Conservation (phyloP, 106 monocot species). For the Apostasia shenzhenica region DNA sequence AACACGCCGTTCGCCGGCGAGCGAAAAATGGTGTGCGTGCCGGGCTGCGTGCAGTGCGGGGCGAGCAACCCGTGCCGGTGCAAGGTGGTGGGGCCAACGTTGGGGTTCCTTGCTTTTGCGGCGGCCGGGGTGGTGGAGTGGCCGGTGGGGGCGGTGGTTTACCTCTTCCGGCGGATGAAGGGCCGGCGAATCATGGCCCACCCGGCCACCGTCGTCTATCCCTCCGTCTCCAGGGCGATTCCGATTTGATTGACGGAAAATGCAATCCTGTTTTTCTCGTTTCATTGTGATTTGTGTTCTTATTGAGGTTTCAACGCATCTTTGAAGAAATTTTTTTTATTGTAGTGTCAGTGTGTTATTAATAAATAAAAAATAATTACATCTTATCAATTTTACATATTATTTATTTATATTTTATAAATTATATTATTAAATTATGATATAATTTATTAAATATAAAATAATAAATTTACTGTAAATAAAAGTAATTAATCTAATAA, state of each 20-base stretch:
- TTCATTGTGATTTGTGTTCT: neutral
- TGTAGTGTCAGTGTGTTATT: no score
- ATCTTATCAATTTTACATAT: no score
- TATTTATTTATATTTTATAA: no score
- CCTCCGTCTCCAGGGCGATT: conserved; percentile 44
- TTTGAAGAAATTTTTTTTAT: neutral
- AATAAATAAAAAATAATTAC: no score
- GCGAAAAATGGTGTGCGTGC: conserved; percentile 1
- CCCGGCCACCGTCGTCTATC: conserved; percentile 69
- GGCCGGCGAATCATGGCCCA: conserved; percentile 82
- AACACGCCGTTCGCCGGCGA: no score
- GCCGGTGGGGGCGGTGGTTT: conserved; percentile 76
- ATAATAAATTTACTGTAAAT: no score
- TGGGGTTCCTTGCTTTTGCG: conserved; percentile 62
- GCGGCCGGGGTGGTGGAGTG: conserved; percentile 59
- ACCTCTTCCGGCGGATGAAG: conserved; percentile 62
- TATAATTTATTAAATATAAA: no score
- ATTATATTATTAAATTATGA: no score
- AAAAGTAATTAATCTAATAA: no score
- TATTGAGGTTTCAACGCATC: neutral
- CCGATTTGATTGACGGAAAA: conserved; percentile 35
- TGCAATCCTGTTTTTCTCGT: neutral
- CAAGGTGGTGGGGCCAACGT: conserved; percentile 76
- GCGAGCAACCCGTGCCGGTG: conserved; percentile 86
- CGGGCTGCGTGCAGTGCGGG: conserved; percentile 66